Base-by-base conservation (phyloP, 805 yeast species). In the Metschnikowia arizonensis region DNA sequence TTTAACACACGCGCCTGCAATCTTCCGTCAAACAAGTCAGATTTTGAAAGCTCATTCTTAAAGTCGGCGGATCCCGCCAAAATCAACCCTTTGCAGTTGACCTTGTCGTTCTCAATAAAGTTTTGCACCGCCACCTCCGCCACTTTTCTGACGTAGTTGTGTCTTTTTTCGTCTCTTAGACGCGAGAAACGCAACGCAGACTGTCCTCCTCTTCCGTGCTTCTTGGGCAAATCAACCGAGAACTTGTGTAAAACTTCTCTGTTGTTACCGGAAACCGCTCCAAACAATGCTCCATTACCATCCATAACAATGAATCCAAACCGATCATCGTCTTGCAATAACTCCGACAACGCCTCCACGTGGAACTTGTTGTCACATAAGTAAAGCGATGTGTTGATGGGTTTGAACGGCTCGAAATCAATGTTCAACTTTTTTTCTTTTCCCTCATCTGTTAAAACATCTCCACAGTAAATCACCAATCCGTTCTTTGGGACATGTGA, bases 191-290 rank as follows among this genome's bases (percentile, higher is more conserved):
- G 98, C 58, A 93, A 66, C 36, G 99, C 99, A 52, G 99, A 93
- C 76, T 93, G 99, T 85, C 99, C 99, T 86, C 99, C 99, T 79
- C 99, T 86, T 62, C 99, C 99, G 77, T 93, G 99, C 88, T 93
- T 93, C 77, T 93, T 93, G 60, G 99, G 99, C 60, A 93, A 77
- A 69, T 93, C 99, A 46, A 93, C 99, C 1, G 75, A 85, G 72
- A 93, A 93, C 70, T 93, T 93, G 70, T 91, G 96, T 62, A 93
- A 76, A 36, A 93, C 88, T 52, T 93, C 97, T 76, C 99, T 85
- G 38, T 96, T 90, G 73, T 93, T 93, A 66, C 99, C 99, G 36
- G 95, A 82, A 45, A 93, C 81, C 15, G 95, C 78, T 70, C 99
- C 99, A 58, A 93, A 93, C 55, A 93, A 75, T 2, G 97, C 88